Conservation (phyloP, 192 early-diverging fungal species). For the Linnemannia exigua region DNA sequence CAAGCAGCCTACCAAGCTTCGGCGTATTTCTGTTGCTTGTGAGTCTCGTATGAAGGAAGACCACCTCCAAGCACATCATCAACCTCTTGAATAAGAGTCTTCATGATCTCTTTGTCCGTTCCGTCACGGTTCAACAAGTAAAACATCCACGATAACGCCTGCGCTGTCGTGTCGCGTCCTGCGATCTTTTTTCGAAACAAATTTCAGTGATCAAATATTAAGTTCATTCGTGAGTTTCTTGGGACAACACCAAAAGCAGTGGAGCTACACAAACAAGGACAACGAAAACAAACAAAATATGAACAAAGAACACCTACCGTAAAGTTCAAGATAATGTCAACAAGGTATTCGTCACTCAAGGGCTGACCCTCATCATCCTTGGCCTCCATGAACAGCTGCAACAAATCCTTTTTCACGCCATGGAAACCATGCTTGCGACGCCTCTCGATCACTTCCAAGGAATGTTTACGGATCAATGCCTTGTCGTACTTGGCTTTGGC, state of each 20-base stretch:
- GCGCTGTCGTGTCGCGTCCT: slow-evolving; percentile 71
- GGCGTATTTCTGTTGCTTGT: slow-evolving; percentile 39
- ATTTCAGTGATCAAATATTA: no score
- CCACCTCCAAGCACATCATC: slow-evolving; percentile 24
- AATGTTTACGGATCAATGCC: slow-evolving; percentile 31
- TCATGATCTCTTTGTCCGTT: slow-evolving; percentile 37
- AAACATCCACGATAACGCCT: slow-evolving; percentile 67
- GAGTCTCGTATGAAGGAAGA: slow-evolving; percentile 31
- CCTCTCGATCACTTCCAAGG: slow-evolving; percentile 35
- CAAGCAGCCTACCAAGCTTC: slow-evolving; percentile 37
- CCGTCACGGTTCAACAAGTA: slow-evolving; percentile 48
- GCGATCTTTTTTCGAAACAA: slow-evolving; percentile 15
- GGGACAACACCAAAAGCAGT: not conserved
- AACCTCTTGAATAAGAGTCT: slow-evolving; percentile 47
- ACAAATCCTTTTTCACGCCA: slow-evolving; percentile 41
- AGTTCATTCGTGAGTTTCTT: not conserved
- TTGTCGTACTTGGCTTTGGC: slow-evolving; percentile 22
- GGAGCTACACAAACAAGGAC: not conserved
- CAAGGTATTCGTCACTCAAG: slow-evolving; percentile 58
- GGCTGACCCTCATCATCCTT: slow-evolving; percentile 54
- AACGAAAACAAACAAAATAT: not conserved
- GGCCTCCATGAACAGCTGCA: slow-evolving; percentile 61
- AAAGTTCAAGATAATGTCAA: slow-evolving; percentile 63
- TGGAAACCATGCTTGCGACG: slow-evolving; percentile 22
- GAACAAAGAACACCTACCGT: slow-evolving; percentile 17